A percentile compares a stretch with the other conserved stretches of the same genome.
These are phyloP conservation scores for Inosperma sp. DNA, from an alignment of 768 basidiomycete genomes.

Conservation along the genomic window DNA sequence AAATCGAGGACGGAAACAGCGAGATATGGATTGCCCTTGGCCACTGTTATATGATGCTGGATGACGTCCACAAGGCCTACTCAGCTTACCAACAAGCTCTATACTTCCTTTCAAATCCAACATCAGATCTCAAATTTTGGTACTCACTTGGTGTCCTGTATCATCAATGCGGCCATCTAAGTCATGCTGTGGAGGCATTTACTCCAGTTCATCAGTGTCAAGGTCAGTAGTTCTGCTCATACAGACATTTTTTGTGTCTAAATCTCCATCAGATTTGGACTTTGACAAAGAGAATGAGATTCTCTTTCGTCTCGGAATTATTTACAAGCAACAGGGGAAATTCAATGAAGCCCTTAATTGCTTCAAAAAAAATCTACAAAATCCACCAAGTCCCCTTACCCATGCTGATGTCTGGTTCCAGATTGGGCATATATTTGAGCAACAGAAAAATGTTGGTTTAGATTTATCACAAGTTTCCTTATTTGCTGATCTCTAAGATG, in stretches of 20 bases:
- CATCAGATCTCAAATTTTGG: conserved; percentile 98
- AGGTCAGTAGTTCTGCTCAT: conserved; percentile 49
- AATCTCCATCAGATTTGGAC: conserved; percentile 49
- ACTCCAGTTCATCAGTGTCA: conserved; percentile 95
- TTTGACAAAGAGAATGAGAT: conserved; percentile 99
- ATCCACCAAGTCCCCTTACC: conserved; percentile 91
- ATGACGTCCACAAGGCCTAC: conserved; percentile 97
- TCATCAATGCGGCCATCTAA: conserved; percentile 95
- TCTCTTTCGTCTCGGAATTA: conserved; percentile 95
- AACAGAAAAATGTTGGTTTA: conserved; percentile 84
- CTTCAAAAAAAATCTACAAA: conserved; percentile 94
- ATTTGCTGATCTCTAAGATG: conserved; percentile 14
- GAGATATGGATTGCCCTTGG: conserved; percentile 98
- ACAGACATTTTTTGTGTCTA: conserved; percentile 23
- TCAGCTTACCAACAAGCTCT: conserved; percentile 98
- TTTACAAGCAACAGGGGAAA: conserved; percentile 98
- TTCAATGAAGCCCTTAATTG: conserved; percentile 84
- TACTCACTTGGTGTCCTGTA: conserved; percentile 99
- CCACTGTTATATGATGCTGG: conserved; percentile 98
- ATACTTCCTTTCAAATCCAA: conserved; percentile 88
- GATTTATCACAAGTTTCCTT: conserved; percentile 1
- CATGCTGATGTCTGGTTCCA: conserved; percentile 99
- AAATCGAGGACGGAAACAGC: conserved; percentile 91
- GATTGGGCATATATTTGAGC: conserved; percentile 97
- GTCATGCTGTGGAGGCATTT: conserved; percentile 99